Conservation (phyloP, 2,329 filamentous ascomycete species). For the Diplodia intermedia region DNA sequence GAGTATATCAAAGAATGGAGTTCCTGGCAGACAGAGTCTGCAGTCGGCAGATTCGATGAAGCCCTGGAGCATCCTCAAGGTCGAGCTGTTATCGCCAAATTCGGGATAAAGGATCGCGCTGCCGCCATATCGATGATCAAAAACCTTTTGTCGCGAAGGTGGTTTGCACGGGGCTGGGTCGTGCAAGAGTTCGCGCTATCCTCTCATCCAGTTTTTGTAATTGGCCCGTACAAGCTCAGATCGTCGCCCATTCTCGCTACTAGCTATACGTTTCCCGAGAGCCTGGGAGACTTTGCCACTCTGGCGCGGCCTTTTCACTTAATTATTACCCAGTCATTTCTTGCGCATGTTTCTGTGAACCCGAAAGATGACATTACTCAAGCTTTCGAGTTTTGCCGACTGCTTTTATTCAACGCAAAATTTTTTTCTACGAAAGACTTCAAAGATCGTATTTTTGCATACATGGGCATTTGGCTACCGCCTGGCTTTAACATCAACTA, state of each 20-base stretch:
- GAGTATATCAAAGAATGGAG: background rate
- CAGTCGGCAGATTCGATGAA: accelerated
- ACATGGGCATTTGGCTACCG: background rate
- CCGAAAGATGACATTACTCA: background rate
- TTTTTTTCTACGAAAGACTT: background rate
- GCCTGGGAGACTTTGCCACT: too few species aligned
- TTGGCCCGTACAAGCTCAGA: background rate
- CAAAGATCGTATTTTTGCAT: background rate
- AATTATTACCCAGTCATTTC: too few species aligned
- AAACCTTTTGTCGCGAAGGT: background rate
- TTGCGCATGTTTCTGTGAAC: too few species aligned
- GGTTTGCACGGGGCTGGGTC: background rate
- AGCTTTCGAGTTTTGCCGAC: background rate
- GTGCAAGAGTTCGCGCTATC: constrained; percentile 1
- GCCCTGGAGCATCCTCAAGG: background rate
- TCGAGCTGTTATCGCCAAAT: background rate
- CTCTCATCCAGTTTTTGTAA: background rate
- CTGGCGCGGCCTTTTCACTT: accelerated
- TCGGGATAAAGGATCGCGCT: background rate
- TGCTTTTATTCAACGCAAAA: background rate
- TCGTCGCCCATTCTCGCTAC: background rate
- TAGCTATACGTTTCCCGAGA: too few species aligned
- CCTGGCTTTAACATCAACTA: background rate
- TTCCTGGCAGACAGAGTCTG: background rate
- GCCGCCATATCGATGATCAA: background rate